Evolutionary conservation across 2,329 filamentous ascomycete genomes (phyloP), one percentile per base, ranked within the genome.

Genomic region (Karstenula rhodostoma): DNA sequence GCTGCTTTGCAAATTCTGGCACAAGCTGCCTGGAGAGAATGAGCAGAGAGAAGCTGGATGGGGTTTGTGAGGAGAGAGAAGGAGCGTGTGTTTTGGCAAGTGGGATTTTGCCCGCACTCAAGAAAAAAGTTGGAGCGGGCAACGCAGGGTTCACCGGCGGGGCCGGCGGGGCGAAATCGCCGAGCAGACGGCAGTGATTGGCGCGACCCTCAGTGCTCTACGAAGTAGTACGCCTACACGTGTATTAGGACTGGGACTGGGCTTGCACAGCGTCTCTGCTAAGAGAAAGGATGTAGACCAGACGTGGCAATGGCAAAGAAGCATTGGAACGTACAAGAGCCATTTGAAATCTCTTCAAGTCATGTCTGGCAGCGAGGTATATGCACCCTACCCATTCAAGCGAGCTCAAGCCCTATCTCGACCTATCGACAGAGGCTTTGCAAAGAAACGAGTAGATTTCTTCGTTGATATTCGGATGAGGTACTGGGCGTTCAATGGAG

Each of bases 1-100:
- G 63, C 67, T 63, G 58, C 52, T 55, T 32, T 25, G 51, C 62
- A 64, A 19, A 52, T 12, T 42, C 7, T 35, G 60, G 56, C 62
- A 47, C 23, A 46, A 29, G 42, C 42, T 10, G 52, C 42, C 52
- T 35, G 52, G 52, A 46, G 51, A 68, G 37, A 32, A 60, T 52
- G 4, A 49, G 33, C 29, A 48, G 33, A 23, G 25, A 35, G 32
- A 19, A 49, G n/a, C 27, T 25, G 37, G 43, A 32, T 33, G 35
- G 50, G 13, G 42, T 19, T 40, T 40, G 37, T 8, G 15, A n/a
- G 37, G n/a, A 15, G 32, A 37, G 19, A 42, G 40, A 46, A 47
- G 52, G 42, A 55, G 52, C 23, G 51, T 46, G 33, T 56, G 49
- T 27, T 56, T 50, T 52, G 54, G 44, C 35, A 49, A 49, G 54